These are phyloP conservation scores for Tillandsia fasciculata DNA, from an alignment of 176 grass and related monocot genomes.

Conservation along the genomic window DNA sequence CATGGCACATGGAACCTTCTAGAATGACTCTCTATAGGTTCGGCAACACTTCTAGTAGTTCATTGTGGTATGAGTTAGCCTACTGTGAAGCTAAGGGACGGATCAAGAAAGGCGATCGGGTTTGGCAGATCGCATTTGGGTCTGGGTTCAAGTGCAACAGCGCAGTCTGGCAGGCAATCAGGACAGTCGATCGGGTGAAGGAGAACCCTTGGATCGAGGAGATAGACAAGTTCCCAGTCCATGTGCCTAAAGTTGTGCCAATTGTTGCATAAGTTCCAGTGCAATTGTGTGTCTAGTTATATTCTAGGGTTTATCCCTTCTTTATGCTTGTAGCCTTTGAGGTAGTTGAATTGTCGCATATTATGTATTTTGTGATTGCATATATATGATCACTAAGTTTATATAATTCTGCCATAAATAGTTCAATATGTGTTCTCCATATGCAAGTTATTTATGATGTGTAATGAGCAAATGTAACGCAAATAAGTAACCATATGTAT, in stretches of 20 bases:
- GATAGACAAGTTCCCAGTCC: conserved; percentile 37
- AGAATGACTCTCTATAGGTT: conserved; percentile 89
- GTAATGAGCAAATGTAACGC: no score
- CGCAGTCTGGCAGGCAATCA: conserved; percentile 61
- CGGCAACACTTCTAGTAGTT: conserved; percentile 95
- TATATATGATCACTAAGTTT: no score
- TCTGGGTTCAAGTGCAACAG: conserved; percentile 89
- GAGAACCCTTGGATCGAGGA: conserved; percentile 68
- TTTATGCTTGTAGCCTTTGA: no score
- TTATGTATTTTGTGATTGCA: no score
- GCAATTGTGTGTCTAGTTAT: no score
- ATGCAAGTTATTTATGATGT: no score
- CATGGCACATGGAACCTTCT: conserved; percentile 80
- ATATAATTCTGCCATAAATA: no score
- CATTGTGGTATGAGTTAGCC: conserved; percentile 88
- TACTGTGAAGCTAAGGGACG: conserved; percentile 68
- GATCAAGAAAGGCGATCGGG: conserved; percentile 47
- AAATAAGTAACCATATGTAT: no score
- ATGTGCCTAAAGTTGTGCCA: conserved; percentile 52
- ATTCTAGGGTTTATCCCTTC: no score
- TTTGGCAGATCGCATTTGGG: conserved; percentile 80
- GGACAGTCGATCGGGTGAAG: conserved; percentile 22
- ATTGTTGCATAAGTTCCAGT: conserved; percentile 20
- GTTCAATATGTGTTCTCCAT: no score
- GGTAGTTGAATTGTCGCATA: no score